Base-by-base conservation (phyloP, 345 rosid genomes). In the Pelargonium nanum region DNA sequence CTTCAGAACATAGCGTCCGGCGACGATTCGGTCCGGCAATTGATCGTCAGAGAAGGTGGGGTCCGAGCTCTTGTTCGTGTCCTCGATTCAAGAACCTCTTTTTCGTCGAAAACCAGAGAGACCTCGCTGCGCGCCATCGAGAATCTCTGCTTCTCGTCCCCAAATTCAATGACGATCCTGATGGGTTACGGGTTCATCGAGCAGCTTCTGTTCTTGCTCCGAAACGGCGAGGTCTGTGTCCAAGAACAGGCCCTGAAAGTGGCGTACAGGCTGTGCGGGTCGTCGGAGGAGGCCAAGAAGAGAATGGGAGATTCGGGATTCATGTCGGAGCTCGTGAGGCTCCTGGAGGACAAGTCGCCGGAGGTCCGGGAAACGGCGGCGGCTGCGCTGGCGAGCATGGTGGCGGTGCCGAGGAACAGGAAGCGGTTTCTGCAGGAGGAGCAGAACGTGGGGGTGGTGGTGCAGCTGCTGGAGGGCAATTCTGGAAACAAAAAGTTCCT, bases 351-450 rank as follows among this genome's bases (percentile, higher is more conserved):
- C 2, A 92, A 92, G 66, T 84, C 97, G 1, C 68, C 74, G 23
- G 88, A 85, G 24, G 88, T 87, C 8, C 78, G 93, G 1, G 85
- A 84, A 72, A 83, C 81, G 85, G 97, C 96, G 7, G 83, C 89
- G 0, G 79, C 74, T 55, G 85, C 96, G 17, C 79, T 92, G 0
- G 77, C 73, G 12, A 63, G 70, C 65, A 34, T 89, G 84, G 72
- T 87, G 58, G 74, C 78, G 6, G 74, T 89, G 22, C 84, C 93
- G 0, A 85, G 62, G 59, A 87, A 85, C 70, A 77, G 89, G 54
- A 92, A 87, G 70, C 68, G 74, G 70, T 87, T 92, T 30, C 70
- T 75, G 1, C 94, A 87, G 65, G 94, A 87, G 17, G 96, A 92
- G 55, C 74, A 59, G 45, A 85, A 77, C 72, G 75, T 92, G 22